Percentiles rank a stretch among this genome's conserved stretches.
Evolutionary conservation across 2,329 filamentous ascomycete species (phyloP).

Genomic region (Onygena corvina): DNA sequence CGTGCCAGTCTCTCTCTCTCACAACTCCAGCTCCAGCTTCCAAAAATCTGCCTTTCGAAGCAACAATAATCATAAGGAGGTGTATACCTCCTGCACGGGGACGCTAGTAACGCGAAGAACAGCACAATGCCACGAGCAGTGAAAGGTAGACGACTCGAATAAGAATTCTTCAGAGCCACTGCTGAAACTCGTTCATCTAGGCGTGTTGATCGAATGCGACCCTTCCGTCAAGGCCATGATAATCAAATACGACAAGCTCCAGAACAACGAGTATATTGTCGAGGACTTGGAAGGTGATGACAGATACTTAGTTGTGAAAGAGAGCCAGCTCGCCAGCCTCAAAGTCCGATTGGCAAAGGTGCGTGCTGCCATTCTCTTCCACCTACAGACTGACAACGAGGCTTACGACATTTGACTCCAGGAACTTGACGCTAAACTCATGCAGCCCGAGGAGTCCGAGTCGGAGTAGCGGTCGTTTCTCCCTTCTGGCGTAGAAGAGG

Average conservation of each 20-base stretch:
- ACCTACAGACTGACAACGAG: background rate
- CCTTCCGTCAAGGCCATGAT: conserved; percentile 40
- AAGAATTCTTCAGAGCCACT: background rate
- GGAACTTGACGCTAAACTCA: conserved; percentile 38
- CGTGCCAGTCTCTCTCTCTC: no score
- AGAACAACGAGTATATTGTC: conserved; percentile 37
- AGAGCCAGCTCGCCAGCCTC: conserved; percentile 34
- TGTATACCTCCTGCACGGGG: no score
- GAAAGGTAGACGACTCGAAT: conserved; percentile 8
- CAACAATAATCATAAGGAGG: no score
- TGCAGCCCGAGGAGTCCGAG: conserved; percentile 37
- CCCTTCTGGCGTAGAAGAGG: background rate
- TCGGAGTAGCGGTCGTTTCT: conserved; percentile 23
- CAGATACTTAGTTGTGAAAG: conserved; percentile 36
- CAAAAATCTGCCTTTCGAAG: no score
- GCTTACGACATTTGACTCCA: conserved; percentile 14
- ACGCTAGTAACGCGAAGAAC: background rate
- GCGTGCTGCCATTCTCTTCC: conserved; percentile 11
- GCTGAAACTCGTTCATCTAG: conserved; percentile 18
- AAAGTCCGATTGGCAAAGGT: conserved; percentile 34
- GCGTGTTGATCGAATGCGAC: conserved; percentile 38
- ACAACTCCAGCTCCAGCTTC: no score
- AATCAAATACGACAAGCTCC: conserved; percentile 35
- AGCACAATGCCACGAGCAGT: conserved; percentile 13
- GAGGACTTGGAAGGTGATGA: conserved; percentile 37